These are phyloP conservation scores for Samsoniella hepiali DNA, from an alignment of 2,329 filamentous ascomycete genomes.

Conservation along the genomic window DNA sequence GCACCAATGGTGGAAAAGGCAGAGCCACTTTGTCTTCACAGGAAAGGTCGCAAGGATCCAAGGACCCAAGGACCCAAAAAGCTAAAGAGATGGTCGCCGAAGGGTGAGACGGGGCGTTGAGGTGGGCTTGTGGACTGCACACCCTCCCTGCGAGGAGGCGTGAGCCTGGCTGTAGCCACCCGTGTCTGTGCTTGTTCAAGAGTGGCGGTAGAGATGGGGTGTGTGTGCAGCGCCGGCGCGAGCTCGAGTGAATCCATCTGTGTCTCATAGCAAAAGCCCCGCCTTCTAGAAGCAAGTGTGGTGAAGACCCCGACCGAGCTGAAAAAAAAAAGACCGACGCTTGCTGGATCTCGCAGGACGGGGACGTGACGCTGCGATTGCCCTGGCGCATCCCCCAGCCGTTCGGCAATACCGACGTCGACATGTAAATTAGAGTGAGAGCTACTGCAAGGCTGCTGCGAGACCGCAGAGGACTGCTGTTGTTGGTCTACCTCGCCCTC, in stretches of 20 bases:
- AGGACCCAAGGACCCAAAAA: background rate
- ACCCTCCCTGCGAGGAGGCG: conserved; percentile 1
- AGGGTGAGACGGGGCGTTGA: conserved; percentile 14
- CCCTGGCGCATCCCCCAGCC: background rate
- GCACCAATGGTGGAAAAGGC: conserved; percentile 13
- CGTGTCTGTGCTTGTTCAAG: background rate
- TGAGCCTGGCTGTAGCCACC: background rate
- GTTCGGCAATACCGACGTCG: conserved; percentile 2
- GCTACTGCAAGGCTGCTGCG: conserved; percentile 8
- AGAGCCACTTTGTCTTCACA: conserved; percentile 14
- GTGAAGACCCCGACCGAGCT: conserved; percentile 18
- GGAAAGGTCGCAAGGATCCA: background rate
- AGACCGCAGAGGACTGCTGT: background rate
- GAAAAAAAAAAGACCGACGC: conserved; percentile 11
- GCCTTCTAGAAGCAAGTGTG: conserved; percentile 18
- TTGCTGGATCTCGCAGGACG: conserved; percentile 12
- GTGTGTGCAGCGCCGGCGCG: background rate
- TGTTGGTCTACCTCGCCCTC: background rate
- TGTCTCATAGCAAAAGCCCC: conserved; percentile 10
- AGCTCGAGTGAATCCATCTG: background rate
- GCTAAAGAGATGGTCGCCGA: conserved; percentile 16
- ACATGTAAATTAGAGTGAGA: background rate
- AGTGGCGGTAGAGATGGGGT: background rate
- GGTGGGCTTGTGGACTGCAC: conserved; percentile 7
- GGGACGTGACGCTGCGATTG: conserved; percentile 12